A percentile compares a stretch with the other conserved stretches of the same genome.
Conservation (phyloP, 2,329 filamentous ascomycete genomes). For the Penicillium sp. region DNA sequence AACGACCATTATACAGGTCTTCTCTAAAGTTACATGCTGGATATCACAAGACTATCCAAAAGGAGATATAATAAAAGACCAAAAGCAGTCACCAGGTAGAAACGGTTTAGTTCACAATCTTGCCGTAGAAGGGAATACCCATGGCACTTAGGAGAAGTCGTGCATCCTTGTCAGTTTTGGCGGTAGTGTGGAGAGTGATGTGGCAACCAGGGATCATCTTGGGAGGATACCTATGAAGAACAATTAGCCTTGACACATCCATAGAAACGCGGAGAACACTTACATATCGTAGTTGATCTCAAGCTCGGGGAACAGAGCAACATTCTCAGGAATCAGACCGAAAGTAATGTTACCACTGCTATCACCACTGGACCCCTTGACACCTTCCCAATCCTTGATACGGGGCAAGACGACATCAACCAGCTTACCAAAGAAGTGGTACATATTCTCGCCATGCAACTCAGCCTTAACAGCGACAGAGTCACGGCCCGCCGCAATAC, state of each 20-base stretch:
- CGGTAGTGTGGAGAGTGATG: constrained; percentile 79
- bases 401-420: constrained; percentile 86
- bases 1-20: constrained; percentile 24
- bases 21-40: constrained; percentile 29
- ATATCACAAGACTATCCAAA: constrained; percentile 13
- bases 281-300: constrained; percentile 91
- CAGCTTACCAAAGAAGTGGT: constrained; percentile 86
- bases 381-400: constrained; percentile 93
- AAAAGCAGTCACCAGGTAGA: not conserved
- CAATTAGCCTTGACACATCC: constrained; percentile 1
- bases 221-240: constrained; percentile 53
- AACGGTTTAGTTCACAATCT: constrained; percentile 53
- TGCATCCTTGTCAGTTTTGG: constrained; percentile 80
- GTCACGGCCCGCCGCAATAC: constrained; percentile 66
- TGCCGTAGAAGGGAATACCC: constrained; percentile 79
- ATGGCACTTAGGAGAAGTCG: constrained; percentile 69
- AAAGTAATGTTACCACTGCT: constrained; percentile 82
- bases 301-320: constrained; percentile 87
- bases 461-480: constrained; percentile 71
- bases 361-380: constrained; percentile 76
- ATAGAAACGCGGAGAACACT: constrained; percentile 39
- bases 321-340: constrained; percentile 71
- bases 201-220: constrained; percentile 83
- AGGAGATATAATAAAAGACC: constrained; percentile 10
- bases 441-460: constrained; percentile 74